phyloP scores from a whole-genome alignment of 2,329 filamentous ascomycete genomes.

The Nigrospora sphaerica region DNA sequence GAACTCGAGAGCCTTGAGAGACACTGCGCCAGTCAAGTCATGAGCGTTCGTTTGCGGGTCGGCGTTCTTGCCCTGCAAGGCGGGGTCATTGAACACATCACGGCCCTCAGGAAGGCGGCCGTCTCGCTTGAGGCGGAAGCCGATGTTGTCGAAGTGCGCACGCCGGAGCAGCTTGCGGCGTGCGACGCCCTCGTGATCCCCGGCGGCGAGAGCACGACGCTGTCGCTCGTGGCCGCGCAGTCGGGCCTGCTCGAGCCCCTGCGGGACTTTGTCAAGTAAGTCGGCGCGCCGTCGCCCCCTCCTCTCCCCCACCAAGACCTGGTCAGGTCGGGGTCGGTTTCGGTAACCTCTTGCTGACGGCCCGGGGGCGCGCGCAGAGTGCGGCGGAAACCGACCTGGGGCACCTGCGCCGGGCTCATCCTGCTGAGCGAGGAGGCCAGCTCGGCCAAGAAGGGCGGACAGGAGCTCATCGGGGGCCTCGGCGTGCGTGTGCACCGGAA shows the following conservation, averaged over 20 bases:
- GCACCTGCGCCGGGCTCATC: conserved; percentile 92
- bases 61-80: conserved; percentile 77
- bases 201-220: conserved; percentile 90
- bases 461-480: conserved; percentile 87
- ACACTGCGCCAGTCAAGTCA: too few species aligned
- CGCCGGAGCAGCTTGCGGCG: conserved; percentile 55
- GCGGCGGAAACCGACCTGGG: conserved; percentile 79
- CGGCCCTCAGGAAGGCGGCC: conserved; percentile 64
- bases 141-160: conserved; percentile 72
- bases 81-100: conserved; percentile 83
- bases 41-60: conserved; percentile 35
- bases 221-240: conserved; percentile 78
- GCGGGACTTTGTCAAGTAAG: conserved; percentile 83
- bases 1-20: too few species aligned
- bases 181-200: conserved; percentile 87
- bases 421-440: conserved; percentile 83
- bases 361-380: conserved; percentile 40
- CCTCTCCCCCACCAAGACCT: conserved; percentile 1
- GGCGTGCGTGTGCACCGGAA: conserved; percentile 89
- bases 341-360: neutral
- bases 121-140: conserved; percentile 27
- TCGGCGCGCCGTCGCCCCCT: conserved; percentile 7
- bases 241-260: conserved; percentile 78
- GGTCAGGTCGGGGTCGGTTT: neutral
- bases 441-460: conserved; percentile 81